Conservation (phyloP, 1,284 basidiomycete species). For the Rugosomyces carneus region DNA sequence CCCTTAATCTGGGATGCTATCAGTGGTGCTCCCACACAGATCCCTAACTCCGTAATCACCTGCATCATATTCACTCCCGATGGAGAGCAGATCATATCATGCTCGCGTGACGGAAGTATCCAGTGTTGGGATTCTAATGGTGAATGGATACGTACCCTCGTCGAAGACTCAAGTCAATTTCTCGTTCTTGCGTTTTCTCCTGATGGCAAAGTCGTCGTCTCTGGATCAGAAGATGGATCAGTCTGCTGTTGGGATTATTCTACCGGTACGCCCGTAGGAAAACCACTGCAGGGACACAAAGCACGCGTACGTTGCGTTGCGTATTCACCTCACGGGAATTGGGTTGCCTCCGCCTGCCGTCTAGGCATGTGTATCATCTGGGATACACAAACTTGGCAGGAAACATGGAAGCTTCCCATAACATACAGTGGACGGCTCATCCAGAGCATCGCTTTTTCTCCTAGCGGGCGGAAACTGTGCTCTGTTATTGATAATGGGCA, state of each 20-base stretch:
- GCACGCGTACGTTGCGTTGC: background rate
- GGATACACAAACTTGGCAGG: background rate
- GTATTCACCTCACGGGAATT: background rate
- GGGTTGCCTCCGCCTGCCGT: background rate
- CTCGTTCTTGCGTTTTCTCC: conserved; percentile 8
- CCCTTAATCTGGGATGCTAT: background rate
- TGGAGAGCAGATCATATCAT: background rate
- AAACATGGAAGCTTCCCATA: background rate
- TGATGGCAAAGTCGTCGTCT: conserved; percentile 1
- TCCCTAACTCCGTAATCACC: background rate
- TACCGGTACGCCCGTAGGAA: background rate
- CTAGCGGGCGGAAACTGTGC: background rate
- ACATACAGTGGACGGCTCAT: background rate
- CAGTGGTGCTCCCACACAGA: background rate
- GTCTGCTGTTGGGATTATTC: conserved; percentile 5
- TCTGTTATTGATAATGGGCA: background rate
- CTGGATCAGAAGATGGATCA: conserved; percentile 9
- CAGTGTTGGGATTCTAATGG: background rate
- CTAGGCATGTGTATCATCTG: background rate
- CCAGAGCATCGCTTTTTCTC: background rate
- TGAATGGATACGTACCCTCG: background rate
- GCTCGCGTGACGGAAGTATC: background rate
- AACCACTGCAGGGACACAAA: background rate
- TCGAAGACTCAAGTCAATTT: background rate
- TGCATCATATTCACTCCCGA: background rate